Base-by-base conservation (phyloP, 2,329 filamentous ascomycete species). In the Hymenoscyphus repandus region DNA sequence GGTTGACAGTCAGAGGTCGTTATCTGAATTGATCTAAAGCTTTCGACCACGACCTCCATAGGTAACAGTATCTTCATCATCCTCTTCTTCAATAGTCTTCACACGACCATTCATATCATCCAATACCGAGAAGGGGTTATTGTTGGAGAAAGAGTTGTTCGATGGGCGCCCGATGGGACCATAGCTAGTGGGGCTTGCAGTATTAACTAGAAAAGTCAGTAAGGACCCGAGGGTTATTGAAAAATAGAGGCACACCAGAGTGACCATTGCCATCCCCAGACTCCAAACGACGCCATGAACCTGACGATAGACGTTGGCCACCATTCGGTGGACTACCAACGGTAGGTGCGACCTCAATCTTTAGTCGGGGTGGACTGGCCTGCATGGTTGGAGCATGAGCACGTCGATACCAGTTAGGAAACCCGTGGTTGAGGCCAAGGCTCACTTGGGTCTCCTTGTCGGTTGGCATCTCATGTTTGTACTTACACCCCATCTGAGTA, bases 391-490 rank as follows among this genome's bases (percentile, higher is more conserved):
- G 6, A 3, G 32, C 50, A 41, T 54, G 54, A 1, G 53, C 51
- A 30, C 60, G 60, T 32, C 58, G 52, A 43, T 59, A 84, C 80
- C 80, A 84, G 13, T 68, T 64, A 0, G 80, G 81, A n/a, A 79
- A 69, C 0, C 81, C 81, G 54, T 83, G 77, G 57, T 81, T 82
- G 1, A 95, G 77, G 0, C 91, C 91, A 2, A 95, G 75, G 6
- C 77, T 74, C 39, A 79, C 71, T 59, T 95, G 80, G 1, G 82
- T 87, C 0, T 74, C 71, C 45, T 74, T 74, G 57, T 90, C 82
- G 22, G 72, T 68, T 0, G 91, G 91, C 86, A 96, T 95, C 66
- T 93, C 88, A 66, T 96, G 91, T 71, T 90, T 92, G 74, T 83
- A 96, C 58, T 85, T 82, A 72, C 91, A 96, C 0, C 91, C 90